Conservation (phyloP, 257 asterid genomes). For the Pogostemon cablin region DNA sequence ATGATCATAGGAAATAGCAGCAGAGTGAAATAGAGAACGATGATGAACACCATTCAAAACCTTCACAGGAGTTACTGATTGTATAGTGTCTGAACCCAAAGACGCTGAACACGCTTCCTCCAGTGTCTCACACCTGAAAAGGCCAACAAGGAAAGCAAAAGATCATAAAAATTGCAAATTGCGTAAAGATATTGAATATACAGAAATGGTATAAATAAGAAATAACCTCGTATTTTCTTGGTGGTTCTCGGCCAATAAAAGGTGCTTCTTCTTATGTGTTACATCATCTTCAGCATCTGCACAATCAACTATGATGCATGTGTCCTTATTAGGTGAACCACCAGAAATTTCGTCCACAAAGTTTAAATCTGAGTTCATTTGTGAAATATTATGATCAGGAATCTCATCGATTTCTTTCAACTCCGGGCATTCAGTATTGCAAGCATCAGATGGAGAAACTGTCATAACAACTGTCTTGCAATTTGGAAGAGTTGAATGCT, state of each 20-base stretch:
- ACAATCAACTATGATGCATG: constrained; percentile 24
- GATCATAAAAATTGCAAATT: neutral
- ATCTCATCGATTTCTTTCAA: constrained; percentile 41
- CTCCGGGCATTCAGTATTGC: constrained; percentile 44
- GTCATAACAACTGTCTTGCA: constrained; percentile 32
- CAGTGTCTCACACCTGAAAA: constrained; percentile 49
- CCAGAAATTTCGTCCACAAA: constrained; percentile 37
- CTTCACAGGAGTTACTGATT: constrained; percentile 46
- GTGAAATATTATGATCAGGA: constrained; percentile 40
- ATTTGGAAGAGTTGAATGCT: constrained; percentile 33
- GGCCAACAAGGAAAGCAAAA: constrained; percentile 21
- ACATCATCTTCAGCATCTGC: constrained; percentile 45
- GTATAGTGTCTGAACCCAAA: constrained; percentile 39
- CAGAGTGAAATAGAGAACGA: constrained; percentile 40
- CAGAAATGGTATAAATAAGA: neutral
- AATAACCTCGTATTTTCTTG: constrained; percentile 54
- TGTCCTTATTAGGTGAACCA: constrained; percentile 39
- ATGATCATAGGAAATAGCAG: constrained; percentile 45
- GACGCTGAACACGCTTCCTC: constrained; percentile 44
- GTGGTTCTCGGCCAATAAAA: constrained; percentile 40
- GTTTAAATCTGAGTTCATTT: constrained; percentile 39
- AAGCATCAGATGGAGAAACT: constrained; percentile 33
- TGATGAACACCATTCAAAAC: constrained; percentile 36
- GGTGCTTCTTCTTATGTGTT: constrained; percentile 35
- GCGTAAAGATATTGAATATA: constrained; percentile 18